phyloP scores from a whole-genome alignment of 306 rosid species.

The Coriaria nepalensis region DNA sequence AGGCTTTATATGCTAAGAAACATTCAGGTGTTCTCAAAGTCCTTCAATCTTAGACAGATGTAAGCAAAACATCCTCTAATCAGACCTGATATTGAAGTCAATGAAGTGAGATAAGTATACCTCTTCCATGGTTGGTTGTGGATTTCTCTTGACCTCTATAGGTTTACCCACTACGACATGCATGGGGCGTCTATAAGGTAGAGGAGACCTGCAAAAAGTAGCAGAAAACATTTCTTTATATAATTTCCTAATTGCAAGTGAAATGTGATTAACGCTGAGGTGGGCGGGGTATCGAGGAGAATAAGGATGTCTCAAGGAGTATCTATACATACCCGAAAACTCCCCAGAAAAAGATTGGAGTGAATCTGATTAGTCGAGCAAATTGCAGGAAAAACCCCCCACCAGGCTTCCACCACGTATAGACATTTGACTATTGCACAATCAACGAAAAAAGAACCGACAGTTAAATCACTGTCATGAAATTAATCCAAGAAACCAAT shows the following conservation, averaged over 20 bases:
- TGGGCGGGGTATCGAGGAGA: too few relatives aligned
- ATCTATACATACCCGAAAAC: slow-evolving; percentile 50
- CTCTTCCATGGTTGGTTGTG: slow-evolving; percentile 57
- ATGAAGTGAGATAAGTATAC: slow-evolving; percentile 10
- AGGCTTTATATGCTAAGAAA: too few relatives aligned
- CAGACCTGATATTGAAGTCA: too few relatives aligned
- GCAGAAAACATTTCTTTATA: neutral
- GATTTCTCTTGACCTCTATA: slow-evolving; percentile 51
- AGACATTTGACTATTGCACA: slow-evolving; percentile 44
- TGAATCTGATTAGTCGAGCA: slow-evolving; percentile 64
- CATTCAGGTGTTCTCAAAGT: too few relatives aligned
- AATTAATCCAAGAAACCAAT: neutral
- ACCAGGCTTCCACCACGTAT: slow-evolving; percentile 84
- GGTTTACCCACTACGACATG: slow-evolving; percentile 82
- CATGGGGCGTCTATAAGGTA: slow-evolving; percentile 61
- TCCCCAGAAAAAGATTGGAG: slow-evolving; percentile 82
- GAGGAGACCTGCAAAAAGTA: slow-evolving; percentile 48
- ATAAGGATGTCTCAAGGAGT: neutral
- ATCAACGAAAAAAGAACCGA: slow-evolving; percentile 4
- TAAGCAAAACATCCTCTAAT: too few relatives aligned
- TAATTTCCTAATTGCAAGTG: too few relatives aligned
- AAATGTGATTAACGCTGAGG: too few relatives aligned
- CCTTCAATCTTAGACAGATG: too few relatives aligned
- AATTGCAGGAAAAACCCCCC: slow-evolving; percentile 51
- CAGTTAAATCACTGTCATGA: neutral